Evolutionary conservation across 2,329 filamentous ascomycete species (phyloP).

Genomic region (Aaosphaeria pasadenensis): DNA sequence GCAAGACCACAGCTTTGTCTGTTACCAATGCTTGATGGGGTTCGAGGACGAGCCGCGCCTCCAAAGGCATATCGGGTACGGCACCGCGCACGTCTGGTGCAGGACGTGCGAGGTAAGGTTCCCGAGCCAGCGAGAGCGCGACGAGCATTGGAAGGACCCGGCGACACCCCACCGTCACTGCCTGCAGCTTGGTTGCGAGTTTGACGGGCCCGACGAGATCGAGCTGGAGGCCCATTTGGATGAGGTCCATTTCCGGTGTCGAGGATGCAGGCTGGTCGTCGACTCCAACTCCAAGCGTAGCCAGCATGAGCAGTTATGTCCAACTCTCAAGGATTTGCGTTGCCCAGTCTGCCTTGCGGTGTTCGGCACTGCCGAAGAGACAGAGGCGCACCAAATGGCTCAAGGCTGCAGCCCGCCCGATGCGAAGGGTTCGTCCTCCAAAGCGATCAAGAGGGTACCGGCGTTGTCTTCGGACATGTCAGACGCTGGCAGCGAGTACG

Average conservation of each 20-base stretch:
- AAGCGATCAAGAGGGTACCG: no score
- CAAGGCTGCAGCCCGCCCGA: no score
- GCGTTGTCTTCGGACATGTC: no score
- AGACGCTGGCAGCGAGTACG: no score
- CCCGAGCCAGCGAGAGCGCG: conserved; percentile 26
- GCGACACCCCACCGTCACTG: conserved; percentile 31
- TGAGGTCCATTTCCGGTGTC: conserved; percentile 29
- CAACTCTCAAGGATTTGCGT: no score
- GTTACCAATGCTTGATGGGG: conserved; percentile 25
- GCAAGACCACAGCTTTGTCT: conserved; percentile 22
- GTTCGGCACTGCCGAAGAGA: no score
- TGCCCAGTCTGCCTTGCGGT: no score
- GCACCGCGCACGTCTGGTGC: conserved; percentile 28
- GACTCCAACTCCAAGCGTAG: no score
- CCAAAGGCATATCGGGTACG: conserved; percentile 19
- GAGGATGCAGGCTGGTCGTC: conserved; percentile 21
- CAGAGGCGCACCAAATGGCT: no score
- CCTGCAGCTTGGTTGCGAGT: conserved; percentile 28
- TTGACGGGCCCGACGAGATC: conserved; percentile 17
- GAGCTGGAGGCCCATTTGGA: conserved; percentile 21
- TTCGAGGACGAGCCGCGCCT: conserved; percentile 19
- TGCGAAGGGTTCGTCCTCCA: no score
- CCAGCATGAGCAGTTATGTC: no score
- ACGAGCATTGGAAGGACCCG: conserved; percentile 26
- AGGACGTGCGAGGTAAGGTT: conserved; percentile 24